phyloP scores from a whole-genome alignment of 2,329 filamentous ascomycete species.

The Calonectria ilicicola region DNA sequence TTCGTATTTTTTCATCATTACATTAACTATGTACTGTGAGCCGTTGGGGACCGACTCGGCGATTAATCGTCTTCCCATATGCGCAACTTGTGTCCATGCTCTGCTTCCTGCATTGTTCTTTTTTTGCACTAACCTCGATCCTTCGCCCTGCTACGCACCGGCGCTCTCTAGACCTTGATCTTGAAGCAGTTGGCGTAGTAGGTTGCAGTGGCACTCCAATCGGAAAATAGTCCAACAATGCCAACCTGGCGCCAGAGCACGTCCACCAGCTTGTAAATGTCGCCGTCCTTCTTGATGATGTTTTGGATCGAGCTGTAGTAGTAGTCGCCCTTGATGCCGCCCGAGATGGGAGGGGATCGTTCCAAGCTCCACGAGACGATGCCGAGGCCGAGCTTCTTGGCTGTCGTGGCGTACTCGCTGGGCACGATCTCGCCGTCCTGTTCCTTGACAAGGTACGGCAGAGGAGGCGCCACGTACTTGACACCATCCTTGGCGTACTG shows the following conservation, averaged over 20 bases:
- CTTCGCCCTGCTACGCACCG: neutral
- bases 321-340: conserved; percentile 61
- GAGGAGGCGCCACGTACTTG: conserved; percentile 71
- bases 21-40: conserved; percentile 1
- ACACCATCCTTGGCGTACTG: conserved; percentile 69
- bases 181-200: conserved; percentile 80
- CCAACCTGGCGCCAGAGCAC: conserved; percentile 72
- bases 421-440: conserved; percentile 68
- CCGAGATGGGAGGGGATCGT: conserved; percentile 69
- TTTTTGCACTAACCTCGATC: neutral
- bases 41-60: neutral
- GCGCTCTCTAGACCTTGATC: conserved; percentile 30
- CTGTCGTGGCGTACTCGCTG: conserved; percentile 70
- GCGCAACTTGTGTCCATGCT: conserved; percentile 4
- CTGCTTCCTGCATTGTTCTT: neutral
- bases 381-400: conserved; percentile 71
- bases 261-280: conserved; percentile 75
- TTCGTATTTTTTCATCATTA: conserved; percentile 14
- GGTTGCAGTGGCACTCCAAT: conserved; percentile 77
- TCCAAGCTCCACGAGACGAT: conserved; percentile 79
- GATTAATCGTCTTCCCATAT: neutral
- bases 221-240: conserved; percentile 72
- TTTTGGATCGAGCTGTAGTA: conserved; percentile 69
- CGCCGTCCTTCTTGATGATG: conserved; percentile 71
- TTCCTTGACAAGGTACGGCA: conserved; percentile 70